Conservation (phyloP, 192 early-diverging fungal genomes). For the Phlyctochytrium planicorne region DNA sequence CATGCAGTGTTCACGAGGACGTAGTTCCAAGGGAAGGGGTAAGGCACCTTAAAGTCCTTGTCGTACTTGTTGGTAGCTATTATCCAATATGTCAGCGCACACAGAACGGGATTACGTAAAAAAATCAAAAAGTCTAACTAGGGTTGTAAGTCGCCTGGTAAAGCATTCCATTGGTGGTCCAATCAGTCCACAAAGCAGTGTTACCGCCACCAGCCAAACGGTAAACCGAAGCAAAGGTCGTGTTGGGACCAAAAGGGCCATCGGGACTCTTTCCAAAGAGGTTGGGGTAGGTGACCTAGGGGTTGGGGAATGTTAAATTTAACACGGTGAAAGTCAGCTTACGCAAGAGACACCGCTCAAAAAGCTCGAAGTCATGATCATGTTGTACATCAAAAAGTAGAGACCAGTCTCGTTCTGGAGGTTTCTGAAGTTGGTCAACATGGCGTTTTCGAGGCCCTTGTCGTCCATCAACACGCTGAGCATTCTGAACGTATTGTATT, state of each 20-base stretch:
- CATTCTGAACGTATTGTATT: background rate
- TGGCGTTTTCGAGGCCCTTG: background rate
- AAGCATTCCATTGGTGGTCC: background rate
- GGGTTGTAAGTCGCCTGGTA: background rate
- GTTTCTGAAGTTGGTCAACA: slow-evolving; percentile 1
- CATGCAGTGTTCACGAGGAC: background rate
- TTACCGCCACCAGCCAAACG: background rate
- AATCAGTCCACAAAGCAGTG: background rate
- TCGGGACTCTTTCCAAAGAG: background rate
- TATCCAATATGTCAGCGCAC: too few species aligned
- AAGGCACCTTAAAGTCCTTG: background rate
- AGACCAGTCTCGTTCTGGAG: background rate
- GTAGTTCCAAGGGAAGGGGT: background rate
- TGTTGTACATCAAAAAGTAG: background rate
- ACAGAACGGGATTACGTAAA: background rate
- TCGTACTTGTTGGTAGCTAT: too few species aligned
- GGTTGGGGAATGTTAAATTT: background rate
- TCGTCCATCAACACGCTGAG: background rate
- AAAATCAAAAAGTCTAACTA: background rate
- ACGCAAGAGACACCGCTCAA: background rate
- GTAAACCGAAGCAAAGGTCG: background rate
- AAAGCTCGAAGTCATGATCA: background rate
- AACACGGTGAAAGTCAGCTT: background rate
- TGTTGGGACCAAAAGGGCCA: background rate
- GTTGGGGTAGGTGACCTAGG: slow-evolving; percentile 3